A percentile compares a stretch with the other conserved stretches of the same genome.
phyloP scores from a whole-genome alignment of 2,329 filamentous ascomycete species.

The Teratosphaeriaceae sp. region DNA sequence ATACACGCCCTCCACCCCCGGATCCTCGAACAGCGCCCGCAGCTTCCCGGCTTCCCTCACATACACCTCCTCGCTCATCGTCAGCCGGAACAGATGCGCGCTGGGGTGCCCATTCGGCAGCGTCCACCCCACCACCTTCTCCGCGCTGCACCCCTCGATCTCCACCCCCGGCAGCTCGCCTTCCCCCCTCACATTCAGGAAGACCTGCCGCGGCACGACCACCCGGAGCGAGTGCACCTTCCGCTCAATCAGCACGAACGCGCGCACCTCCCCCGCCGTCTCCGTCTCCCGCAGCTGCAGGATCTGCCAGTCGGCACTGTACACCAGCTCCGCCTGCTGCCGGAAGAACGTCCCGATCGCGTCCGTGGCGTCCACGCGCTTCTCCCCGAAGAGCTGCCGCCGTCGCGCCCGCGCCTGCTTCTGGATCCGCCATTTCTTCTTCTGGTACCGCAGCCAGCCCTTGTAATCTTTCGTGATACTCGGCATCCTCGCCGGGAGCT shows the following conservation, averaged over 20 bases:
- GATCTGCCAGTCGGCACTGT: constrained; percentile 91
- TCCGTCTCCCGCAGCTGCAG: constrained; percentile 79
- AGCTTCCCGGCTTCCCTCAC: constrained; percentile 79
- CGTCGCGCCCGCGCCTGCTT: constrained; percentile 80
- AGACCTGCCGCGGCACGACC: constrained; percentile 81
- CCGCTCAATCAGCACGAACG: constrained; percentile 86
- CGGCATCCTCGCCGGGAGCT: constrained; percentile 77
- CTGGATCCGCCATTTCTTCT: constrained; percentile 98
- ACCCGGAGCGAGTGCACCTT: constrained; percentile 86
- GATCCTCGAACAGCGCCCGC: constrained; percentile 76
- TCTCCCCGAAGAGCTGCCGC: constrained; percentile 88
- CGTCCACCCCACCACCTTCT: constrained; percentile 89
- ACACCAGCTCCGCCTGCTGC: constrained; percentile 84
- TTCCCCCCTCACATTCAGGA: constrained; percentile 81
- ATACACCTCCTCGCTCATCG: constrained; percentile 81
- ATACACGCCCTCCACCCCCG: constrained; percentile 94
- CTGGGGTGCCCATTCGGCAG: constrained; percentile 93
- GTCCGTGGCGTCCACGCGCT: constrained; percentile 54
- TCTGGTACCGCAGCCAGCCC: constrained; percentile 87
- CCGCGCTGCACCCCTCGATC: constrained; percentile 76
- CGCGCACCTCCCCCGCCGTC: constrained; percentile 76
- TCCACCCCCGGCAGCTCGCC: constrained; percentile 77
- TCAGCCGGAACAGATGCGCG: constrained; percentile 88
- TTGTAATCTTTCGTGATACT: constrained; percentile 78
- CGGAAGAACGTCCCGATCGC: constrained; percentile 69